Base-by-base conservation (phyloP, 2,329 filamentous ascomycete genomes). In the Pseudophaeomoniella oleicola region DNA sequence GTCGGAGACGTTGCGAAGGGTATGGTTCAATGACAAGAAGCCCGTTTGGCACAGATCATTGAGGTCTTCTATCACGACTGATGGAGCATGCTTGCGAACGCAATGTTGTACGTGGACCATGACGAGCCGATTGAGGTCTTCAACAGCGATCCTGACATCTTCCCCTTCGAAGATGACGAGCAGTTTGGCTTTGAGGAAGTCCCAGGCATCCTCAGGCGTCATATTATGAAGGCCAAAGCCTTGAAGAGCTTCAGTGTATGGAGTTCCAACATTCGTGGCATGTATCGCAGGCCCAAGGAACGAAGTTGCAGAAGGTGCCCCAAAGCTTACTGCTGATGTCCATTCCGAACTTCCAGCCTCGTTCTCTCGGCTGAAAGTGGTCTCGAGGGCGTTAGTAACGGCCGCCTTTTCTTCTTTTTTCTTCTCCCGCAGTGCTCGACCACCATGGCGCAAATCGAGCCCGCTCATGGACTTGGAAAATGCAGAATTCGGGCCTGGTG, bases 381-480 rank as follows among this genome's bases (percentile, higher is more conserved):
- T 44, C 37, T 56, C 53, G 9, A 55, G 43, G 9, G 45, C 42
- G 18, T 27, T 37, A 13, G 48, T 42, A 15, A 45, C 42, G 4
- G 54, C 56, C 45, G 49, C 55, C 38, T 61, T 67, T 44, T 83
- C 79, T 43, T 82, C 78, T 46, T 80, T 78, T 54, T 79, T 81
- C 64, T 88, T 93, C 52, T 94, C 85, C 27, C 81, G 72, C 32
- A 87, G 58, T 4, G 78, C 81, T 30, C 80, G 71, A 1, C 78
- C 82, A 30, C 80, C 83, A 58, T 88, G 82, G 36, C 83, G 69
- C 16, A 88, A 61, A 55, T 88, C 83, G 31, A 88, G 63, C 0
- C 81, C 81, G 40, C 81, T 88, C 51, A 90, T 81, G 3, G 79
- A 81, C 59, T 90, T 92, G 27, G 78, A 69, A 53, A 96, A 93